Evolutionary conservation across 2,329 filamentous ascomycete genomes (phyloP).

Genomic region (Fusarium lyarnte): DNA sequence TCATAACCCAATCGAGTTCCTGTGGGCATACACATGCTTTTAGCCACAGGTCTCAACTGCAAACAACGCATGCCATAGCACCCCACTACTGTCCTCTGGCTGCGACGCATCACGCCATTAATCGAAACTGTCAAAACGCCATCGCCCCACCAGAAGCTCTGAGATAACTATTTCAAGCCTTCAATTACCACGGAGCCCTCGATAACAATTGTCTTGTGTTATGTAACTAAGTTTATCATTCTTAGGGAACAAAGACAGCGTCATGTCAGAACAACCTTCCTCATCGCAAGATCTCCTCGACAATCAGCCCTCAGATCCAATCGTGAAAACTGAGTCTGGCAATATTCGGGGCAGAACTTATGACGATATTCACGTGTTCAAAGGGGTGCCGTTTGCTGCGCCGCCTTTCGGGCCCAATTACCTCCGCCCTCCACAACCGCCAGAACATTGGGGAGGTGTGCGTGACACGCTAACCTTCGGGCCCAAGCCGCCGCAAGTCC

Average conservation of each 20-base stretch:
- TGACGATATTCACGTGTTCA: background rate
- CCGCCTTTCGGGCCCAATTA: background rate
- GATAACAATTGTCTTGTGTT: accelerated
- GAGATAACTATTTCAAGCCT: background rate
- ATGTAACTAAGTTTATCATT: accelerated
- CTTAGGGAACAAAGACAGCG: background rate
- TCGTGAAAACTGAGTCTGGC: background rate
- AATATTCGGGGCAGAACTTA: background rate
- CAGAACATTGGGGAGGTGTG: background rate
- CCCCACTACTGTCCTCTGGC: background rate
- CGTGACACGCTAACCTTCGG: background rate
- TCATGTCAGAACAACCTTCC: background rate
- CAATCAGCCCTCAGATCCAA: background rate
- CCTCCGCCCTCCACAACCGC: background rate
- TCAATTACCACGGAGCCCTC: accelerated
- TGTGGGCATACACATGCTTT: background rate
- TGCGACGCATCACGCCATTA: background rate
- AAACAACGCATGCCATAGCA: background rate
- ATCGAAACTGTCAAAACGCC: accelerated
- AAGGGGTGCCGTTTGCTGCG: background rate
- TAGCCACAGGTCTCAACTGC: background rate
- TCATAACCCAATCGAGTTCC: background rate
- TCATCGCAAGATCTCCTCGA: background rate
- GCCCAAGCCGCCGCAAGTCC: background rate
- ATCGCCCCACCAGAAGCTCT: too few relatives aligned